Conservation (phyloP, 2,329 filamentous ascomycete genomes). For the Coniochaeta ligniaria region DNA sequence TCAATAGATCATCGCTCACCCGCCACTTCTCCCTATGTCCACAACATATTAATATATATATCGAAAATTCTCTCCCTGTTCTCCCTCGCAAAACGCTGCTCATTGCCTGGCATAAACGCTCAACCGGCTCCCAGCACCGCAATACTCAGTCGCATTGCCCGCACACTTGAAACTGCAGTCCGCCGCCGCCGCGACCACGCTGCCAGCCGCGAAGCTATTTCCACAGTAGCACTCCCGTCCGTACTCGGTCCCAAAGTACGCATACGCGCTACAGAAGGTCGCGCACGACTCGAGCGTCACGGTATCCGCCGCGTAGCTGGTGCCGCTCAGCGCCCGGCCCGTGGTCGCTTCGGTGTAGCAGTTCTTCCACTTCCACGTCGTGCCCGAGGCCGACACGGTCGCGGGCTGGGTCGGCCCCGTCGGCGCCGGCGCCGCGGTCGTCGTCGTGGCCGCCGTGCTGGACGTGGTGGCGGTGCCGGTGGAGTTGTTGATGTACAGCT, state of each 20-base stretch:
- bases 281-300: slow-evolving; percentile 44
- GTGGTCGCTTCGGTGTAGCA: slow-evolving; percentile 39
- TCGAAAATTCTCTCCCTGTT: background rate
- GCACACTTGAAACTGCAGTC: slow-evolving; percentile 35
- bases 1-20: background rate
- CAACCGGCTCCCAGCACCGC: slow-evolving; percentile 31
- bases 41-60: slow-evolving; percentile 1
- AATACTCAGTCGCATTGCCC: slow-evolving; percentile 27
- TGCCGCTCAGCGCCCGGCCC: slow-evolving; percentile 33
- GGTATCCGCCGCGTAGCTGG: slow-evolving; percentile 32
- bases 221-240: slow-evolving; percentile 35
- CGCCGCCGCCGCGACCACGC: slow-evolving; percentile 17
- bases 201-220: slow-evolving; percentile 20
- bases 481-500: slow-evolving; percentile 19
- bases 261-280: slow-evolving; percentile 30
- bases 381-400: slow-evolving; percentile 13
- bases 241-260: slow-evolving; percentile 34
- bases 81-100: background rate
- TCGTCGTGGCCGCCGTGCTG: slow-evolving; percentile 13
- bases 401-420: slow-evolving; percentile 21
- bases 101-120: slow-evolving; percentile 13
- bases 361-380: slow-evolving; percentile 19
- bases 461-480: slow-evolving; percentile 12
- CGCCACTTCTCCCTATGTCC: background rate
- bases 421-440: slow-evolving; percentile 6